Base-by-base conservation (phyloP, 352 stramenopile genomes). In the Saprolegnia parasitica region DNA sequence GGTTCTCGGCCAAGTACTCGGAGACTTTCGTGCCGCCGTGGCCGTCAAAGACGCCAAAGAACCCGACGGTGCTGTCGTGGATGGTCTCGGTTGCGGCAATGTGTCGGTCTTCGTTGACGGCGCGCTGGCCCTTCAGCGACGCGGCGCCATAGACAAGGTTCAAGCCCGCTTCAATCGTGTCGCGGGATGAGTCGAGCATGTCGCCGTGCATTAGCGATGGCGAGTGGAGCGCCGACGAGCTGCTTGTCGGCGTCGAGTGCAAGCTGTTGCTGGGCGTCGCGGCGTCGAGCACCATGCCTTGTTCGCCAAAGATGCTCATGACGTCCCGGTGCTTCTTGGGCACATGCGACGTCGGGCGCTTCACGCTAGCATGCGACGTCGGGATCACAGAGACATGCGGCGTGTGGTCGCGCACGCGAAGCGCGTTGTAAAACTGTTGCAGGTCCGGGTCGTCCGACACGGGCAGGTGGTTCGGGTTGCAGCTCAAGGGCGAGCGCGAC, bases 301-400 rank as follows among this genome's bases (percentile, higher is more conserved):
- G 81, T 63, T 94, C 86, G 23, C 75, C 85, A 42, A 94, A 94
- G 61, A 94, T 91, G 77, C 81, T 93, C 63, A 94, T 93, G 47
- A 94, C 86, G 68, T 94, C 86, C 35, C 86, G 84, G 63, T 91
- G 82, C 42, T 49, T 49, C 42, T 50, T 65, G 21, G 35, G 57
- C 20, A 26, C 54, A 21, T 29, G 40, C 29, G n/a, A 21, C 24
- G 23, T 40, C 23, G 39, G 58, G 58, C 58, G 58, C 40, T 65
- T 65, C 18, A 65, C 16, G 18, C 35, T 39, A 18, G 37, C 57
- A 29, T 26, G 57, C 13, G n/a, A 65, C 40, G 57, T 65, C 24
- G 18, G 57, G 57, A 49, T 47, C 15, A 35, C 24, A 29, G 9
- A 39, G 20, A 39, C 35, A 39, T 16, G 56, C 35, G 24, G 40